Evolutionary conservation across 371 early-diverging fungal species (phyloP), one percentile per base, ranked within the genome.

Genomic region (Lichtheimia ornata): DNA sequence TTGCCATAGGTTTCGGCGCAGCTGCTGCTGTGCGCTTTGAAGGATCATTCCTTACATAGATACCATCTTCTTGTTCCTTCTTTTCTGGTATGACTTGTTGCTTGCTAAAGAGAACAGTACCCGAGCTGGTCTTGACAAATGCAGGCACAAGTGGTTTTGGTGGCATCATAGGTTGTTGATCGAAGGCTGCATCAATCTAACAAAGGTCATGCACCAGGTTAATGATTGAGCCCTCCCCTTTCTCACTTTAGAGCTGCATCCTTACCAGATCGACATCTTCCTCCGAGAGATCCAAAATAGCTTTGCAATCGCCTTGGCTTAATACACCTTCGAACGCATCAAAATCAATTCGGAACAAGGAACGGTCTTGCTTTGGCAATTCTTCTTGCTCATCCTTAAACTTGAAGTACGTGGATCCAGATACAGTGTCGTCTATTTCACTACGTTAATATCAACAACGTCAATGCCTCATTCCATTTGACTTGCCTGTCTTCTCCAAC

Each of bases 141-240:
- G 75, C 70, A 15, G 80, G 80, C 1, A 80, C 69, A 41, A 80
- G 64, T 2, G 80, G 77, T 50, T 80, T 80, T 25, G 66, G 62
- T 4, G 70, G 43, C 15, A 56, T 56, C 20, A 64, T 27, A 11
- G 73, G 71, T 22, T 62, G 66, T 4, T 73, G 57, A 4, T 67
- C 56, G 9, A 73, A 57, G 15, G 69, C 70, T 44, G 53, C 57
- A 14, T 70, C 58, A 17, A 71, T 41, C 76, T 75, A 59, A 11
- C 41, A 18, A 28, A 47, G 17, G 24, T 4, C 17, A 18, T 18
- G 2, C 22, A 22, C 2, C 1, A 20, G 14, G 17, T 51, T 41
- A 24, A 13, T 12, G 17, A 47, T 27, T 28, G 9, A n/a, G 4
- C 0, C 5, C 5, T 22, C 13, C 5, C 5, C 4, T 41, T 14